Conservation (phyloP, 148 eudicot species). For the Rhododendron ovatum region DNA sequence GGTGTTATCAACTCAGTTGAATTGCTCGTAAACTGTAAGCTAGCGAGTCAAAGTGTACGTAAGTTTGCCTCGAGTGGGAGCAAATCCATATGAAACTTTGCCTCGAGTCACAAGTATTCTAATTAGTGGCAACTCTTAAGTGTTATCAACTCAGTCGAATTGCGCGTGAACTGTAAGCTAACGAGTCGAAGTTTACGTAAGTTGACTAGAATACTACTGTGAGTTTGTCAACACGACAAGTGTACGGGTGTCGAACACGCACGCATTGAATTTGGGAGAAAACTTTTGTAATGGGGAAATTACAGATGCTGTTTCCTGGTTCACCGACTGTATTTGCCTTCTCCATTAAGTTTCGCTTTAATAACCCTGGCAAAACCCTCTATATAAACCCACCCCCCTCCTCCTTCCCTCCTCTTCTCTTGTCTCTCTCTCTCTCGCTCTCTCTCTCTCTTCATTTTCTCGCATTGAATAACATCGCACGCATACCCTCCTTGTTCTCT, state of each 20-base stretch:
- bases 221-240: too few relatives aligned
- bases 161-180: too few relatives aligned
- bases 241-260: neutral
- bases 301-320: neutral
- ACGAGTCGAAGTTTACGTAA: too few relatives aligned
- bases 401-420: neutral
- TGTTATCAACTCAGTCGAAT: too few relatives aligned
- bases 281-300: neutral
- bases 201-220: too few relatives aligned
- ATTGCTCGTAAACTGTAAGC: too few relatives aligned
- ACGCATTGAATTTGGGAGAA: neutral
- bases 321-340: neutral
- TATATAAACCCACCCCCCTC: conserved; percentile 2
- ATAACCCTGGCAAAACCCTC: neutral
- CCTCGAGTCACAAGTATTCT: too few relatives aligned
- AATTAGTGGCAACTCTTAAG: too few relatives aligned
- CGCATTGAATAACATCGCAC: neutral
- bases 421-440: neutral
- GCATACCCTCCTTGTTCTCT: neutral
- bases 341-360: neutral
- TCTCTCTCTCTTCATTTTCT: neutral
- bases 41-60: too few relatives aligned
- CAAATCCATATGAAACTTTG: too few relatives aligned
- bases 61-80: too few relatives aligned
- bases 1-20: too few relatives aligned